Base-by-base conservation (phyloP, 768 basidiomycete species). In the Suillus alpinus region DNA sequence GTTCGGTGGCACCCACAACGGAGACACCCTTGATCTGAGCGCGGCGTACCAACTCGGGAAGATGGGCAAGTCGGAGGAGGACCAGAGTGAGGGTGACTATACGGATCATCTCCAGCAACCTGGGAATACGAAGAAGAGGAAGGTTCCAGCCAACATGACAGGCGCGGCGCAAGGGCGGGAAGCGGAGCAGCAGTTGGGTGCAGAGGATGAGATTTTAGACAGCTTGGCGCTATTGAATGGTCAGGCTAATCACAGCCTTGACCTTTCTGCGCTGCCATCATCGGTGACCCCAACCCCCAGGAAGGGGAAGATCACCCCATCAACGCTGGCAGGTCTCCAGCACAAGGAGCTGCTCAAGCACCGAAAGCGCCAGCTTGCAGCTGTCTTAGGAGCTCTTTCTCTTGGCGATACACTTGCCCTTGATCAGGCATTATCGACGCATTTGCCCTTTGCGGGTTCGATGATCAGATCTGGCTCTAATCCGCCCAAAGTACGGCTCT, bases 111-210 rank as follows among this genome's bases (percentile, higher is more conserved):
- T 87, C 34, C 86, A 83, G 62, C 91, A 91, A 64, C 90, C 86
- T 3, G 88, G 87, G 8, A 94, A 94, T 67, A 89, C 90, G 52
- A 94, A 94, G 83, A 94, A 94, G 77, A 81, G 92, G 52, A 94
- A 94, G 71, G 91, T 94, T 3, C 92, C 92, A 0, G 82, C 84
- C 40, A 87, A 90, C 71, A 69, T 76, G 58, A 71, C 77, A 16
- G 75, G 76, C 56, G 71, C 75, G 41, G 73, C 69, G 49, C 75
- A 71, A 47, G 79, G 80, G 58, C 80, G 79, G 47, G 81, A 82
- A 60, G 69, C 65, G 58, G 70, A 73, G 59, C 78, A 80, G 43
- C 68, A 70, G 56, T 77, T 79, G 41, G 77, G 78, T 13, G 80
- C 73, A 26, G 79, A 78, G 55, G 79, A 80, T 56, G 83, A 81